These are phyloP conservation scores for Solanum virginianum DNA, from an alignment of 257 asterid species.

Conservation along the genomic window DNA sequence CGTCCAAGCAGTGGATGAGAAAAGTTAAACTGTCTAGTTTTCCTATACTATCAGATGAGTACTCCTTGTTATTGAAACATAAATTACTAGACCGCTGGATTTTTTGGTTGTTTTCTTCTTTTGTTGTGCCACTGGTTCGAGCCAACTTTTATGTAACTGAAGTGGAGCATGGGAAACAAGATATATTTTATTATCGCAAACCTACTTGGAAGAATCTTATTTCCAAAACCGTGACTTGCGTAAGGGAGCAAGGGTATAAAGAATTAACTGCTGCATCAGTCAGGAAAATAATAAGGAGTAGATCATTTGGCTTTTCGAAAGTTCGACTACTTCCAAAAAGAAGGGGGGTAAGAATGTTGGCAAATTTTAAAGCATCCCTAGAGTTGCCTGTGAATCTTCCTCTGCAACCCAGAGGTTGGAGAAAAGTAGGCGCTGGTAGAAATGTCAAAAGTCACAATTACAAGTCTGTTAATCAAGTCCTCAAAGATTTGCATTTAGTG, in stretches of 20 bases:
- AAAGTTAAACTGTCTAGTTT: constrained; percentile 46
- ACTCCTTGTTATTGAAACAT: constrained; percentile 18
- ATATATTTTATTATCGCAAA: constrained; percentile 44
- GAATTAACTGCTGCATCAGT: constrained; percentile 22
- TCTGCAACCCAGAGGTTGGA: constrained; percentile 5
- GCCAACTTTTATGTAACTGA: constrained; percentile 83
- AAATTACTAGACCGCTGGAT: constrained; percentile 59
- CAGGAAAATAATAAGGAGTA: constrained; percentile 21
- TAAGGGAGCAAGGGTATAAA: constrained; percentile 23
- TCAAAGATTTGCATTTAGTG: constrained; percentile 54
- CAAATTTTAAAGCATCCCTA: constrained; percentile 78
- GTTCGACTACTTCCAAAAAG: constrained; percentile 66
- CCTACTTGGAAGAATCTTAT: constrained; percentile 57
- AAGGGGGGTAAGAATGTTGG: constrained; percentile 58
- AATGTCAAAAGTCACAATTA: constrained; percentile 7
- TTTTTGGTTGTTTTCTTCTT: constrained; percentile 49
- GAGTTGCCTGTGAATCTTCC: constrained; percentile 22
- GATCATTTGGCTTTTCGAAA: constrained; percentile 75
- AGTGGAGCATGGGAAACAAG: constrained; percentile 61
- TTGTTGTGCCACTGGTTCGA: constrained; percentile 60
- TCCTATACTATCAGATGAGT: constrained; percentile 28
- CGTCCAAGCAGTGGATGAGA: constrained; percentile 56
- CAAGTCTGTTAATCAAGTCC: constrained; percentile 61
- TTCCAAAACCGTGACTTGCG: constrained; percentile 22
- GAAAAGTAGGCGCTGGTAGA: constrained; percentile 5